phyloP scores from a whole-genome alignment of 805 yeast genomes.

The Pichia eremophila region DNA sequence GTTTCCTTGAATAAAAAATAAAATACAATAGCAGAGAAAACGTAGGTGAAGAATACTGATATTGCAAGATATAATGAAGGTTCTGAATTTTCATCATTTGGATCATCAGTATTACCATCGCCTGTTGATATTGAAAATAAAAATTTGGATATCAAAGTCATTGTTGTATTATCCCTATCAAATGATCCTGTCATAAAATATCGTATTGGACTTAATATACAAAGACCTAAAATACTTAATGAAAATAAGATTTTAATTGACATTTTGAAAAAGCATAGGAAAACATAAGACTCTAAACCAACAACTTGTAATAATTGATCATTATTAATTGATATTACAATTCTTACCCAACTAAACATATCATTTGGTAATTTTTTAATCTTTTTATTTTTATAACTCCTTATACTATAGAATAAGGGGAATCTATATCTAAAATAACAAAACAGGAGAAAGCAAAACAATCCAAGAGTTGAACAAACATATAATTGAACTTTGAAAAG shows the following conservation, averaged over 20 bases:
- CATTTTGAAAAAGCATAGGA: conserved; percentile 50
- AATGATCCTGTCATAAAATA: conserved; percentile 42
- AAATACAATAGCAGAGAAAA: conserved; percentile 40
- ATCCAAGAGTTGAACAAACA: conserved; percentile 40
- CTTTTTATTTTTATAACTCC: conserved; percentile 39
- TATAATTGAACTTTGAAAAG: conserved; percentile 47
- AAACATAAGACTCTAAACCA: conserved; percentile 51
- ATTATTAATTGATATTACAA: conserved; percentile 36
- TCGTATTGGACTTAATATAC: conserved; percentile 43
- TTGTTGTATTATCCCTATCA: conserved; percentile 25
- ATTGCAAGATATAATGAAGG: conserved; percentile 35
- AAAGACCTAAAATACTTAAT: conserved; percentile 37
- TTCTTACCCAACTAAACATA: conserved; percentile 45
- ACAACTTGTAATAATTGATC: conserved; percentile 47
- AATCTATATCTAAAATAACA: conserved; percentile 43
- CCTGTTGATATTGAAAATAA: not conserved
- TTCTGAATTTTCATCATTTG: conserved; percentile 15
- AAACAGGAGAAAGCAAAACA: conserved; percentile 36
- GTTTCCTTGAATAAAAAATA: conserved; percentile 39
- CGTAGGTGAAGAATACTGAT: conserved; percentile 47
- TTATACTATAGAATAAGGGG: conserved; percentile 48
- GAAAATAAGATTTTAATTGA: conserved; percentile 36
- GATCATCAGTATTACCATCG: not conserved
- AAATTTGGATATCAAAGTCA: not conserved
- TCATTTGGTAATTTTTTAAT: conserved; percentile 38